Conservation (phyloP, 306 rosid species). For the Arachis stenosperma region DNA sequence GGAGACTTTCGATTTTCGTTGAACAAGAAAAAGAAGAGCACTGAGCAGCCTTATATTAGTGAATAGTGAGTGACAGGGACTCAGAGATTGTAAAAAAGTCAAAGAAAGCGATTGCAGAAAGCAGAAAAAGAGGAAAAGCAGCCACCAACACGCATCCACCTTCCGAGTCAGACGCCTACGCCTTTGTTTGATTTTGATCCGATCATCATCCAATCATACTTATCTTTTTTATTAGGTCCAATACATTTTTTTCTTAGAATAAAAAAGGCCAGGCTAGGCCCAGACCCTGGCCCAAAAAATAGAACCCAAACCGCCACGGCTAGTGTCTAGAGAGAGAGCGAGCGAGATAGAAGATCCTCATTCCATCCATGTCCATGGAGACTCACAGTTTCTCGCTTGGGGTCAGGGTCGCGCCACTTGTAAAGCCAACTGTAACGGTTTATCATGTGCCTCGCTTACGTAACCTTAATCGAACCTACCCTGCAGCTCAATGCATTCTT, state of each 20-base stretch:
- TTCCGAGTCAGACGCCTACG: not conserved
- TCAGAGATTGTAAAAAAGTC: constrained; percentile 31
- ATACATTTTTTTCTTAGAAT: no score
- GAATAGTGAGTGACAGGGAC: not conserved
- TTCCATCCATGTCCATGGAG: constrained; percentile 1
- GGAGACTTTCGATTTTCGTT: not conserved
- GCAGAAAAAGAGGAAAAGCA: constrained; percentile 18
- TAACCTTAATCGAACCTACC: not conserved
- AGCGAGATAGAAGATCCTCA: not conserved
- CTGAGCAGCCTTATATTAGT: no score
- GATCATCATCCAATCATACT: not conserved
- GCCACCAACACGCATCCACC: not conserved
- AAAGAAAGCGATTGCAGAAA: constrained; percentile 46
- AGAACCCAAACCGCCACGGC: no score
- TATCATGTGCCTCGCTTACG: not conserved
- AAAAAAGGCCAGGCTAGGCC: no score
- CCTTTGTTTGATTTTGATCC: not conserved
- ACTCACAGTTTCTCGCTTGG: constrained; percentile 16
- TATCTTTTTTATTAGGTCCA: no score
- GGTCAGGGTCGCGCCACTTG: constrained; percentile 11
- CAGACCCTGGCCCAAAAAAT: no score
- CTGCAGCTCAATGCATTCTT: not conserved
- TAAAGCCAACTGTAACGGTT: not conserved
- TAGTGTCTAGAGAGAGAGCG: no score
- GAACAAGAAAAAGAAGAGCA: constrained; percentile 14